These are phyloP conservation scores for Saccharomycodes ludwigii DNA, from an alignment of 805 yeast species.

Conservation along the genomic window DNA sequence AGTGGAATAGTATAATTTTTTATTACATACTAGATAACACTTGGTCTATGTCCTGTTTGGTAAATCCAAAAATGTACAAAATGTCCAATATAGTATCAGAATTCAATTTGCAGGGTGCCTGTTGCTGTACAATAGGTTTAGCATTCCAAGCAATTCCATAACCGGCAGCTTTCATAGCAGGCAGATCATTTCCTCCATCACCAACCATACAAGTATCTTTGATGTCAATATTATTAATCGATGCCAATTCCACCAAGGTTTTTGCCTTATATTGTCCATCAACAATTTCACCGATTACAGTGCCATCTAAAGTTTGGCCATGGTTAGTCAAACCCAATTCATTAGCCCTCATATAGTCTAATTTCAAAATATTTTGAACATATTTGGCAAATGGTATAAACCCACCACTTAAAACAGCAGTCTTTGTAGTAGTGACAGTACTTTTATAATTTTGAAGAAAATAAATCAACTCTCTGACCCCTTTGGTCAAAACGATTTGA, in stretches of 20 bases:
- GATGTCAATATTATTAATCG: constrained; percentile 37
- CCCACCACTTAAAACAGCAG: constrained; percentile 92
- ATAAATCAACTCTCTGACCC: constrained; percentile 60
- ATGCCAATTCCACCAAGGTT: constrained; percentile 49
- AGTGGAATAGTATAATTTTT: too few species aligned
- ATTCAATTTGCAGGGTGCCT: constrained; percentile 77
- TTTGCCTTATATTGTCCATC: constrained; percentile 78
- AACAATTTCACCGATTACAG: constrained; percentile 67
- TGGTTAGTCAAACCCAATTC: constrained; percentile 31
- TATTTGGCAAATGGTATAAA: constrained; percentile 77
- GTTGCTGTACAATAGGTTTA: constrained; percentile 76
- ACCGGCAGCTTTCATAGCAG: constrained; percentile 87
- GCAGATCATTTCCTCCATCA: constrained; percentile 93
- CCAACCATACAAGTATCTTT: constrained; percentile 70
- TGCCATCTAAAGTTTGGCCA: constrained; percentile 50
- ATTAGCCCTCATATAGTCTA: constrained; percentile 89
- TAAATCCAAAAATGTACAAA: constrained; percentile 69
- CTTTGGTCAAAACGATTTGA: constrained; percentile 68
- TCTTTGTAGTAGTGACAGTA: constrained; percentile 51
- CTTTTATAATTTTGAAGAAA: constrained; percentile 47
- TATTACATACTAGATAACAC: too few species aligned
- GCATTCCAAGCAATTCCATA: constrained; percentile 97
- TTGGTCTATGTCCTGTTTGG: constrained; percentile 37
- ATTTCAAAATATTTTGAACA: constrained; percentile 51
- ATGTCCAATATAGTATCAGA: constrained; percentile 61